Percentiles rank a stretch among this genome's conserved stretches.
Evolutionary conservation across 2,329 filamentous ascomycete genomes (phyloP).

Genomic region (Gyromitra esculenta): DNA sequence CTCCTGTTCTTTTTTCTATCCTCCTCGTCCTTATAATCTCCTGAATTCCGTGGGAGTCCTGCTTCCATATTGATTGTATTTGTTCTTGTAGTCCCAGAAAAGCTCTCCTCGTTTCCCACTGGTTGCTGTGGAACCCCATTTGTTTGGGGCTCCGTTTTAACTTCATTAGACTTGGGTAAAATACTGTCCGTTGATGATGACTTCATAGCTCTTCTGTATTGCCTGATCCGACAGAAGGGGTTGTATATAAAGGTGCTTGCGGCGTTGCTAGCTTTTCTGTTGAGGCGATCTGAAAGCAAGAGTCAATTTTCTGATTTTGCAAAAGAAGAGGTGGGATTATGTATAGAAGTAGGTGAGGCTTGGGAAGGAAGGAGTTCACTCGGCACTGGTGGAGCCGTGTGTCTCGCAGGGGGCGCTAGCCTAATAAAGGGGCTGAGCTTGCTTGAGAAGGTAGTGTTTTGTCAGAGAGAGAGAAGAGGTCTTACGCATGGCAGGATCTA

Average conservation of each 20-base stretch:
- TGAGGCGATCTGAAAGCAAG: slow-evolving; percentile 27
- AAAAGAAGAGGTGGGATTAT: background rate
- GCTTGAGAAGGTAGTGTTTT: background rate
- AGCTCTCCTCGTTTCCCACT: slow-evolving; percentile 11
- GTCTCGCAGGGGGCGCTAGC: background rate
- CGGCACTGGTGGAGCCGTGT: background rate
- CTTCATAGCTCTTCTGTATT: slow-evolving; percentile 33
- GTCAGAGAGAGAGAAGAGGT: background rate
- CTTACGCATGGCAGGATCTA: background rate
- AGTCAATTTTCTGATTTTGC: background rate
- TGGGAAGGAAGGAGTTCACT: background rate
- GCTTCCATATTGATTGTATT: slow-evolving; percentile 34
- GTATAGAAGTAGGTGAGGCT: background rate
- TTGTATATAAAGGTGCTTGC: slow-evolving; percentile 29
- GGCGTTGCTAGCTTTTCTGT: slow-evolving; percentile 30
- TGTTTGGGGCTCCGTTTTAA: background rate
- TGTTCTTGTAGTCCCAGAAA: background rate
- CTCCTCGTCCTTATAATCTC: slow-evolving; percentile 4
- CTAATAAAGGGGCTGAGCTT: background rate
- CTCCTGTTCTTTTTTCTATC: slow-evolving; percentile 67
- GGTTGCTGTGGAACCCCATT: background rate
- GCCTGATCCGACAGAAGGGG: slow-evolving; percentile 41
- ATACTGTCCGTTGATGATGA: slow-evolving; percentile 15
- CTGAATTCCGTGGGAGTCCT: slow-evolving; percentile 1
- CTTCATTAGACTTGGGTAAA: background rate